A percentile compares a stretch with the other conserved stretches of the same genome.
These are phyloP conservation scores for Ophiostoma quercus DNA, from an alignment of 2,329 filamentous ascomycete species.

Conservation along the genomic window DNA sequence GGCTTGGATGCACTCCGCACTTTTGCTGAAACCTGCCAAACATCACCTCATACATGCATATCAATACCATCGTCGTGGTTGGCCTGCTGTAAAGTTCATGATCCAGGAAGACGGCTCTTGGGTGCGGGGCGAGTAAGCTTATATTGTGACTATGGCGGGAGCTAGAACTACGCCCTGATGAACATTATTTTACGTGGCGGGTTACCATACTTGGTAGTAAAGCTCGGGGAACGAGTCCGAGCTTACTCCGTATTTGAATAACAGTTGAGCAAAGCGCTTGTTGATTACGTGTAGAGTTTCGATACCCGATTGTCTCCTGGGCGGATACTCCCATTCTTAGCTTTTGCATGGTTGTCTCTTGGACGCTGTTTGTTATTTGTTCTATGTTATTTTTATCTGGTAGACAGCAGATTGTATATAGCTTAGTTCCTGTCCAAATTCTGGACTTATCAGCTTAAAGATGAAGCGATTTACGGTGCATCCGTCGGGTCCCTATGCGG, in stretches of 20 bases:
- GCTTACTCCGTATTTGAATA: not conserved
- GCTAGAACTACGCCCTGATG: not conserved
- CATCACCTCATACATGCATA: conserved; percentile 10
- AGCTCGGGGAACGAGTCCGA: not conserved
- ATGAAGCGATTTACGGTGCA: not conserved
- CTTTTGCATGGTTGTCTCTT: too few relatives aligned
- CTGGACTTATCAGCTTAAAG: not conserved
- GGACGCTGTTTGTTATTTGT: too few relatives aligned
- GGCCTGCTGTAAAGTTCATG: not conserved
- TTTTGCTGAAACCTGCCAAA: not conserved
- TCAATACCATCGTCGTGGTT: not conserved
- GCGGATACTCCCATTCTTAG: too few relatives aligned
- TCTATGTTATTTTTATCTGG: too few relatives aligned
- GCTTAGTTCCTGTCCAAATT: too few relatives aligned
- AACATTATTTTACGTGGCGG: not conserved
- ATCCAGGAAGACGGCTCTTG: not conserved
- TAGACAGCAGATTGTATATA: not conserved
- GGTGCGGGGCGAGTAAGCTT: not conserved
- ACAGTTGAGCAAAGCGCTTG: not conserved
- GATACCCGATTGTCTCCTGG: too few relatives aligned
- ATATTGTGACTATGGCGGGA: not conserved
- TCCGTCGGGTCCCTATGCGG: conserved; percentile 20
- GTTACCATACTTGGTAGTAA: not conserved
- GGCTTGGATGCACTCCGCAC: conserved; percentile 4
- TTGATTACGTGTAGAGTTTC: too few relatives aligned